Evolutionary conservation across 768 basidiomycete genomes (phyloP), one percentile per base, ranked within the genome.

Genomic region (Terana coerulea): DNA sequence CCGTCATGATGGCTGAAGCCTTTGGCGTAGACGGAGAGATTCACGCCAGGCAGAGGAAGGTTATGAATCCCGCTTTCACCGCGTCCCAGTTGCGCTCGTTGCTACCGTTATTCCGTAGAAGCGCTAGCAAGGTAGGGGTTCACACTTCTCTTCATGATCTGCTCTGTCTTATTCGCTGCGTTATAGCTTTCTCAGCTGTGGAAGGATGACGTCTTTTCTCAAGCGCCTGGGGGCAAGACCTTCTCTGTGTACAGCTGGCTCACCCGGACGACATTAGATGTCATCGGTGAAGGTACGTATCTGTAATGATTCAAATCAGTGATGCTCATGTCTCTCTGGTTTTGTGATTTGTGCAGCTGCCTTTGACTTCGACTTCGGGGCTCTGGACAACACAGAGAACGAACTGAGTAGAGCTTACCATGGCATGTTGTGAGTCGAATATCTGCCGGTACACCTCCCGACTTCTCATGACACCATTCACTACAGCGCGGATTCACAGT

Each of bases 201-300:
- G 56, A 57, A 51, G 48, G 56, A 57, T 22, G 28, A 53, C 35
- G 15, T 75, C 17, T 53, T 82, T 7, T 7, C 22, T 10, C 76
- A 81, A 56, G 70, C 80, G 1, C 74, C 77, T 11, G 17, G 64
- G 70, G 19, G 53, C 17, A 24, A 15, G 31, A 36, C 44, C 35
- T 12, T 29, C 4, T 5, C 26, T 8, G 42, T 58, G 14, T 51
- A 58, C 45, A 53, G 40, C 14, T 78, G 78, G 75, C 53, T 71
- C 5, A 62, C 64, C 11, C 60, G 67, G 3, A 67, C 69, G 0
- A 72, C 72, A 2, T 57, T 73, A 26, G 72, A 73, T 47, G 69
- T 66, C 17, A 70, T 72, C 21, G 72, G 72, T 0, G 65, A 70
- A 59, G 66, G 72, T 72, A 47, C n/a, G n/a, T n/a, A n/a, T n/a